Conservation (phyloP, 2,329 filamentous ascomycete species). For the Penicillium corylophilum region DNA sequence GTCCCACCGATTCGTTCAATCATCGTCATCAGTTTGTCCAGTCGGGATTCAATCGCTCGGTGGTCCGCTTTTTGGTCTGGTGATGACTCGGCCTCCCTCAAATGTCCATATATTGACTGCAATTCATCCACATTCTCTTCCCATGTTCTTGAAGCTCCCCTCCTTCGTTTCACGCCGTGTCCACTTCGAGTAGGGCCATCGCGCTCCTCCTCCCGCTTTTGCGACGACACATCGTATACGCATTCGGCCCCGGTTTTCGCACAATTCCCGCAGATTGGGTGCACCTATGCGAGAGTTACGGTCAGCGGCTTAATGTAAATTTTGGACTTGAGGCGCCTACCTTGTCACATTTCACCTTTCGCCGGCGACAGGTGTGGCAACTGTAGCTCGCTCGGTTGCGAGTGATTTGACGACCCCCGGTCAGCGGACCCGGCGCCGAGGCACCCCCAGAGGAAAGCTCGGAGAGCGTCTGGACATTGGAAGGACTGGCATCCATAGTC, state of each 20-base stretch:
- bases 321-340: slow-evolving; percentile 6
- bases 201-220: slow-evolving; percentile 22
- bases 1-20: slow-evolving; percentile 44
- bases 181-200: slow-evolving; percentile 13
- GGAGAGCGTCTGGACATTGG: slow-evolving; percentile 4
- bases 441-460: slow-evolving; percentile 3
- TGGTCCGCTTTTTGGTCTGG: slow-evolving; percentile 29
- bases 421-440: slow-evolving; percentile 19
- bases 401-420: slow-evolving; percentile 45
- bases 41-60: slow-evolving; percentile 43
- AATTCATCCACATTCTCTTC: slow-evolving; percentile 36
- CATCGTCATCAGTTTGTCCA: slow-evolving; percentile 47
- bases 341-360: slow-evolving; percentile 51
- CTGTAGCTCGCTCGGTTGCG: slow-evolving; percentile 49
- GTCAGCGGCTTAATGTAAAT: neutral
- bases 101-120: slow-evolving; percentile 32
- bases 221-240: slow-evolving; percentile 39
- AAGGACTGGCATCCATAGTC: slow-evolving; percentile 18
- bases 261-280: slow-evolving; percentile 48
- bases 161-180: slow-evolving; percentile 38
- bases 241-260: slow-evolving; percentile 45
- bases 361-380: slow-evolving; percentile 47
- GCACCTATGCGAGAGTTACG: slow-evolving; percentile 29
- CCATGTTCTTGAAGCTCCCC: slow-evolving; percentile 27
- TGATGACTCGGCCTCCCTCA: slow-evolving; percentile 26